Percentiles rank a stretch among this genome's conserved stretches.
These are phyloP conservation scores for Penicillium cataractarum DNA, from an alignment of 495 filamentous ascomycete genomes.

Conservation along the genomic window DNA sequence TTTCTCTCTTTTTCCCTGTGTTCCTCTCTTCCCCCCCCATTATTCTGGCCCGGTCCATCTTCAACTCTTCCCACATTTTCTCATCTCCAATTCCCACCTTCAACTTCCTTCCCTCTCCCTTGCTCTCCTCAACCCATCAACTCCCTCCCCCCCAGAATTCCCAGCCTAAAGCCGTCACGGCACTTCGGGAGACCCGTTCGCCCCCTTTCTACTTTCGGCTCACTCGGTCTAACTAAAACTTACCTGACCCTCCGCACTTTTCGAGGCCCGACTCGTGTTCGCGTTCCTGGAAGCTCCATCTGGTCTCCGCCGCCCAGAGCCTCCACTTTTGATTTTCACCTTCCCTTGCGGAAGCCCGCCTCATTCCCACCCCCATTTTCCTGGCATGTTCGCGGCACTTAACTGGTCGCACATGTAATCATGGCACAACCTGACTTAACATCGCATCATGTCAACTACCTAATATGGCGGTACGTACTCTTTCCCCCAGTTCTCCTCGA, in stretches of 20 bases:
- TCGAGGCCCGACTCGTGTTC: neutral
- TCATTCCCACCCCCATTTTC: constrained; percentile 22
- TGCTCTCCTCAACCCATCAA: neutral
- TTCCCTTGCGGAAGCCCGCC: constrained; percentile 26
- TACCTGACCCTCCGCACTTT: neutral
- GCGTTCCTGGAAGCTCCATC: constrained; percentile 14
- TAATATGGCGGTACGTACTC: constrained; percentile 91
- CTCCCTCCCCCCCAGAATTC: neutral
- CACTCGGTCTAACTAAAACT: neutral
- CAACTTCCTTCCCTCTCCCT: neutral
- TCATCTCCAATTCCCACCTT: neutral
- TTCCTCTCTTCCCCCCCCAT: neutral
- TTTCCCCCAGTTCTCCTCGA: neutral
- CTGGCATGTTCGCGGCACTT: constrained; percentile 47
- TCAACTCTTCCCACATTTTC: neutral
- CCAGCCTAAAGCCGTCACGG: neutral
- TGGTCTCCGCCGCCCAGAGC: constrained; percentile 13
- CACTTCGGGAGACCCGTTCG: neutral
- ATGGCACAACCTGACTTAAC: constrained; percentile 64
- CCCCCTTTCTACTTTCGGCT: constrained; percentile 6
- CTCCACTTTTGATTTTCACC: constrained; percentile 36
- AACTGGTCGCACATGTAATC: constrained; percentile 49
- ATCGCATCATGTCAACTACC: constrained; percentile 95
- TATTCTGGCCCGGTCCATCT: constrained; percentile 4
- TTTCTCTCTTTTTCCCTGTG: constrained; percentile 1